Conservation (phyloP, 2,329 filamentous ascomycete species). For the Ustulina deusta region DNA sequence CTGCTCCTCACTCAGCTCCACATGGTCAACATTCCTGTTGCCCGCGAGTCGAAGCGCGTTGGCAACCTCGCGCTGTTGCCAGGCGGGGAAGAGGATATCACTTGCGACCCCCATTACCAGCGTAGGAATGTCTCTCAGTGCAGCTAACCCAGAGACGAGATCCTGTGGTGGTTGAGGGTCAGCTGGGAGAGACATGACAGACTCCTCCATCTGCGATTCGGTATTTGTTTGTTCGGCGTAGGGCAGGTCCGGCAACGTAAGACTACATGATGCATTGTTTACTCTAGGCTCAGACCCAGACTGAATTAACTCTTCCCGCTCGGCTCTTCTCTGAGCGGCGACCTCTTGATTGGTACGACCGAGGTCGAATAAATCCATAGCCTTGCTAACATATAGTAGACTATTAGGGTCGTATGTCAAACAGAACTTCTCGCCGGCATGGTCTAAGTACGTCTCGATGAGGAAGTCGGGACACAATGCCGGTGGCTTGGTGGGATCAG, state of each 20-base stretch:
- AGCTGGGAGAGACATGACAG: slow-evolving; percentile 50
- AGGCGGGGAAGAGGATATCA: slow-evolving; percentile 96
- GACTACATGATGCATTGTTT: slow-evolving; percentile 72
- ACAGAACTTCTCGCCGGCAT: slow-evolving; percentile 98
- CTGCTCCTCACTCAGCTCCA: slow-evolving; percentile 93
- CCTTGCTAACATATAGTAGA: slow-evolving; percentile 95
- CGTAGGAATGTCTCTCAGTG: slow-evolving; percentile 80
- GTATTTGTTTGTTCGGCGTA: slow-evolving; percentile 83
- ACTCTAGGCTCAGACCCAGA: slow-evolving; percentile 54
- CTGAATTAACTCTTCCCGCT: slow-evolving; percentile 69
- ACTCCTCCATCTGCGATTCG: slow-evolving; percentile 52
- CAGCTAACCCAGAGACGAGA: slow-evolving; percentile 78
- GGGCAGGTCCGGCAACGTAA: slow-evolving; percentile 84
- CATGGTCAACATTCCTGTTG: slow-evolving; percentile 84
- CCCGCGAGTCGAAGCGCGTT: slow-evolving; percentile 82
- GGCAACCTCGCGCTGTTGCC: slow-evolving; percentile 96
- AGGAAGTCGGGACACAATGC: slow-evolving; percentile 97
- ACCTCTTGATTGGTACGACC: slow-evolving; percentile 76
- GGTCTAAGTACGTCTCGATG: slow-evolving; percentile 97
- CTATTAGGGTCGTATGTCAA: slow-evolving; percentile 97
- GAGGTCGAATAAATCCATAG: slow-evolving; percentile 98
- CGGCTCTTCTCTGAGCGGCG: slow-evolving; percentile 70
- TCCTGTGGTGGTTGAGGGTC: slow-evolving; percentile 76
- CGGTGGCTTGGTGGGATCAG: slow-evolving; percentile 86
- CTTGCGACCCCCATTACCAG: slow-evolving; percentile 94